Evolutionary conservation across 78 protist species (phyloP).

Genomic region (Capsaspora owczarzaki): DNA sequence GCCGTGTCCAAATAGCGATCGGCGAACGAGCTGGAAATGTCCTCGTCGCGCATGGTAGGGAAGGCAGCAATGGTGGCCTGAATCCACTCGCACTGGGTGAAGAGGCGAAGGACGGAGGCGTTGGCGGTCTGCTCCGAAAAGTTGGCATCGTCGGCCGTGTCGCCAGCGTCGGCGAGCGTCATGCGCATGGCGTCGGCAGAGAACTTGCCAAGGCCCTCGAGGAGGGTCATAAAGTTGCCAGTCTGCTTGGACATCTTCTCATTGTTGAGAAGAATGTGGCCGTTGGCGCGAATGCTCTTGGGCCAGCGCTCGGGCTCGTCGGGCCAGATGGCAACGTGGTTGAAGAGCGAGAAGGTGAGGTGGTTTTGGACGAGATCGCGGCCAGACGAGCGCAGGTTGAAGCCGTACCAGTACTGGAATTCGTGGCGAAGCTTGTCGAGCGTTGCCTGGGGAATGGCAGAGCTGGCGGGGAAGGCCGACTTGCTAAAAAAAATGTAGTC

Average conservation of each 20-base stretch:
- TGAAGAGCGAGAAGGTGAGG: slow-evolving; percentile 94
- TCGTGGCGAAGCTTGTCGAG: slow-evolving; percentile 67
- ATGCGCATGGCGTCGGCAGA: slow-evolving; percentile 79
- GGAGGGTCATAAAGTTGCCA: slow-evolving; percentile 96
- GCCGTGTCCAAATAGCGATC: neutral
- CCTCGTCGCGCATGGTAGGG: neutral
- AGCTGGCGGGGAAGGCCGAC: slow-evolving; percentile 17
- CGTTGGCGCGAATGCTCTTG: slow-evolving; percentile 82
- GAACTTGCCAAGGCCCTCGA: slow-evolving; percentile 43
- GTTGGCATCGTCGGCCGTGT: slow-evolving; percentile 96
- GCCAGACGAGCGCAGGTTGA: slow-evolving; percentile 85
- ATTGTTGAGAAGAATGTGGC: slow-evolving; percentile 82
- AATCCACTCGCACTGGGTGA: slow-evolving; percentile 75
- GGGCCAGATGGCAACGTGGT: slow-evolving; percentile 94
- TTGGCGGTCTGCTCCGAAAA: slow-evolving; percentile 73
- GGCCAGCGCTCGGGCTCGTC: slow-evolving; percentile 59
- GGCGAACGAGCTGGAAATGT: neutral
- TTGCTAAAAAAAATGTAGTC: slow-evolving; percentile 43
- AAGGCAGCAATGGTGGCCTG: neutral
- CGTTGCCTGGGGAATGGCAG: slow-evolving; percentile 40
- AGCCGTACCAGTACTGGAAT: slow-evolving; percentile 86
- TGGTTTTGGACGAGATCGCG: slow-evolving; percentile 97
- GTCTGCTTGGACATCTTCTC: slow-evolving; percentile 98
- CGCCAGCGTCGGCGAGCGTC: slow-evolving; percentile 98
- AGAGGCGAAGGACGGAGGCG: slow-evolving; percentile 70